phyloP scores from a whole-genome alignment of 2,329 filamentous ascomycete species.

The Anthostomella pinea region DNA sequence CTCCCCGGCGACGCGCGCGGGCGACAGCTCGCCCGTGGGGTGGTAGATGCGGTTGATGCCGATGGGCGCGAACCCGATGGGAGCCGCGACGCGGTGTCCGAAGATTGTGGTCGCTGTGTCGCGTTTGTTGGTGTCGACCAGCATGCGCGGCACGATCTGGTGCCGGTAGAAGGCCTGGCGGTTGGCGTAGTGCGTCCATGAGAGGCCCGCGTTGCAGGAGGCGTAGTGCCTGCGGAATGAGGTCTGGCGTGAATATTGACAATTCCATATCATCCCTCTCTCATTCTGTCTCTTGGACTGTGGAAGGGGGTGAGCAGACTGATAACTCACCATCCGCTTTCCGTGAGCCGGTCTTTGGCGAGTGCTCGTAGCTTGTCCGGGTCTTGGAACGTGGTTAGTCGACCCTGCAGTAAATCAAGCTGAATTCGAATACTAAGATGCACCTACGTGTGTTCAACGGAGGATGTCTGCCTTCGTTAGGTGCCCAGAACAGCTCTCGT shows the following conservation, averaged over 20 bases:
- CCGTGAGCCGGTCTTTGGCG: constrained; percentile 53
- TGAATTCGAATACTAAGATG: too few species aligned
- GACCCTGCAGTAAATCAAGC: background rate
- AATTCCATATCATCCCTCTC: too few species aligned
- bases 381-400: constrained; percentile 33
- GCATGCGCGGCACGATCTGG: constrained; percentile 58
- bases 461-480: constrained; percentile 26
- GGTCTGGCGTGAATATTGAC: too few species aligned
- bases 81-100: constrained; percentile 55
- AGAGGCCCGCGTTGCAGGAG: constrained; percentile 55
- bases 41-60: constrained; percentile 67
- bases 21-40: constrained; percentile 53
- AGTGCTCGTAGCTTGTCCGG: constrained; percentile 57
- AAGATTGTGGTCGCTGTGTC: constrained; percentile 59
- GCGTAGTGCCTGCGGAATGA: constrained; percentile 43
- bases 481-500: constrained; percentile 26
- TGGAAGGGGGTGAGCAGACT: background rate
- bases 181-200: constrained; percentile 52
- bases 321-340: constrained; percentile 49
- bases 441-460: constrained; percentile 26
- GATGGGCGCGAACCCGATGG: constrained; percentile 63
- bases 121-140: constrained; percentile 58
- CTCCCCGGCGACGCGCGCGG: constrained; percentile 58
- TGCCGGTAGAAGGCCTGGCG: constrained; percentile 63
- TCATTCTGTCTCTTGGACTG: too few species aligned